phyloP scores from a whole-genome alignment of 2,329 filamentous ascomycete species.

The Xylaria sp. region DNA sequence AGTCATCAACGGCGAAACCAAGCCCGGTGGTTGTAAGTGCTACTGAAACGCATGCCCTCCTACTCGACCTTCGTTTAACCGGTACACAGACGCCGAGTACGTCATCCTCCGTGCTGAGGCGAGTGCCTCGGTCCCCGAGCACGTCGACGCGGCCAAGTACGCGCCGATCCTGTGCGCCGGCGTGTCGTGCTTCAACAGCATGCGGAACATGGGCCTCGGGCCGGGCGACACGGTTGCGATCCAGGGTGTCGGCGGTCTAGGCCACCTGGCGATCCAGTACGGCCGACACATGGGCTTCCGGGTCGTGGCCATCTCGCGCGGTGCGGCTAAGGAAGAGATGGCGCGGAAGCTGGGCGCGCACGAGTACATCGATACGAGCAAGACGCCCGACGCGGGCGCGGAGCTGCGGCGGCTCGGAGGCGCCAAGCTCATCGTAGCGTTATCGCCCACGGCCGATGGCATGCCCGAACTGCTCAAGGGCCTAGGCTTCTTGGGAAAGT shows the following conservation, averaged over 20 bases:
- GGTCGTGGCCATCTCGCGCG: conserved; percentile 66
- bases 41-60: neutral
- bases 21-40: conserved; percentile 64
- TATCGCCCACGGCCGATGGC: conserved; percentile 22
- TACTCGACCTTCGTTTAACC: no score
- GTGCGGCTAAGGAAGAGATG: conserved; percentile 62
- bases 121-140: conserved; percentile 57
- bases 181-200: no score
- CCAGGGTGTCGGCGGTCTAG: conserved; percentile 73
- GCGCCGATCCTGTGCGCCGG: conserved; percentile 65
- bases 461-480: conserved; percentile 38
- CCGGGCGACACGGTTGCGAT: conserved; percentile 54
- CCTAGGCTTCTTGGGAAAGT: conserved; percentile 38
- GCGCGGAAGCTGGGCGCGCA: conserved; percentile 66
- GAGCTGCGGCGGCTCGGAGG: conserved; percentile 30
- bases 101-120: conserved; percentile 65
- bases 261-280: conserved; percentile 74
- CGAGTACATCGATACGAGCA: conserved; percentile 59
- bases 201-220: no score
- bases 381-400: conserved; percentile 32
- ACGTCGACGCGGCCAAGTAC: conserved; percentile 56
- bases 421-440: conserved; percentile 32
- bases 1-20: conserved; percentile 45
- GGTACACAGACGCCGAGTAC: conserved; percentile 62
- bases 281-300: conserved; percentile 72